phyloP scores from a whole-genome alignment of 1,284 basidiomycete genomes.

The Filobasidium uniguttulatum region DNA sequence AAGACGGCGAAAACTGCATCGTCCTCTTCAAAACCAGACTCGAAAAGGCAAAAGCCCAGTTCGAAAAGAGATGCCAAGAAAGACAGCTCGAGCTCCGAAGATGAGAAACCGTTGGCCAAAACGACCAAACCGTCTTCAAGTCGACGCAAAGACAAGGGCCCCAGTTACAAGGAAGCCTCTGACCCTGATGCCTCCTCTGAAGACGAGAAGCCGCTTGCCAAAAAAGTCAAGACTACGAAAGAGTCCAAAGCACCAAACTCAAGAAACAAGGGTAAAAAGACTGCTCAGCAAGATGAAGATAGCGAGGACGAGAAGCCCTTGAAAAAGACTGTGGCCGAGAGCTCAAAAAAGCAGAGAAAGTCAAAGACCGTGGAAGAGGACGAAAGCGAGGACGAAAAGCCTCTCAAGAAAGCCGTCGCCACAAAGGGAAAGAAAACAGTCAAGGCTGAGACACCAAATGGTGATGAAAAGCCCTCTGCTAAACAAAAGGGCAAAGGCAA shows the following conservation, averaged over 20 bases:
- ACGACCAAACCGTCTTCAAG: background rate
- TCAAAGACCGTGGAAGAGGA: constrained; percentile 3
- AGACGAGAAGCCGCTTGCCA: constrained; percentile 14
- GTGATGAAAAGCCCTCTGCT: constrained; percentile 19
- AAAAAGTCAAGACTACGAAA: constrained; percentile 12
- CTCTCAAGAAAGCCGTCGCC: constrained; percentile 15
- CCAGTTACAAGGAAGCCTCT: constrained; percentile 19
- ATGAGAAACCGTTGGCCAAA: constrained; percentile 8
- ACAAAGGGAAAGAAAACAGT: constrained; percentile 15
- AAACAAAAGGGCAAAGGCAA: constrained; percentile 14
- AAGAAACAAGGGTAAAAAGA: constrained; percentile 8
- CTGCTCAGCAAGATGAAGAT: constrained; percentile 6
- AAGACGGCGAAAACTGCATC: background rate
- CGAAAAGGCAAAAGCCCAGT: background rate
- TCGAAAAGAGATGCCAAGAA: background rate
- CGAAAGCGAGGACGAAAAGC: constrained; percentile 13
- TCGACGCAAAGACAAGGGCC: background rate
- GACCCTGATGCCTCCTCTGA: constrained; percentile 18
- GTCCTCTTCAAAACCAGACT: background rate
- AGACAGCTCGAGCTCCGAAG: constrained; percentile 3
- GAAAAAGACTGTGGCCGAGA: constrained; percentile 40
- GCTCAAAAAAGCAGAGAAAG: constrained; percentile 39
- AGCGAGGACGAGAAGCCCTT: constrained; percentile 28
- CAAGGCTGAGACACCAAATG: constrained; percentile 33
- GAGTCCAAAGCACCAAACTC: no score